phyloP scores from a whole-genome alignment of 139 green algal genomes.

The Micractinium sp. region DNA sequence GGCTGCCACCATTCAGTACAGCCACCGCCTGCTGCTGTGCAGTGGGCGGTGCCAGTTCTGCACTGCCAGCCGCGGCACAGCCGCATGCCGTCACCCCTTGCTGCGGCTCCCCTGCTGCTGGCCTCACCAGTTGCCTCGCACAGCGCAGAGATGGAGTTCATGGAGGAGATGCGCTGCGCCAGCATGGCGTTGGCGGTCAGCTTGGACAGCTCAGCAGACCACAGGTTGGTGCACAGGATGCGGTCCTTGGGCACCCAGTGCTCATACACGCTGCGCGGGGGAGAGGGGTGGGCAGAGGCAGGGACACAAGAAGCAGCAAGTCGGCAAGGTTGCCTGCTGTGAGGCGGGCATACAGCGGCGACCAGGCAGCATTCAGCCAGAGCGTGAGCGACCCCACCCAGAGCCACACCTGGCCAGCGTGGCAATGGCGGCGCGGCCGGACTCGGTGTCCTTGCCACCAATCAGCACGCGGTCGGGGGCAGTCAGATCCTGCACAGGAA shows the following conservation, averaged over 20 bases:
- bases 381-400: too few species aligned
- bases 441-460: slow-evolving; percentile 86
- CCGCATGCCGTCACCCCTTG: not conserved
- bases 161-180: slow-evolving; percentile 97
- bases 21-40: not conserved
- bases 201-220: slow-evolving; percentile 98
- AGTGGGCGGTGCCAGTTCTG: too few species aligned
- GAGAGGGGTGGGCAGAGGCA: not conserved
- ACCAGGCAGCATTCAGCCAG: not conserved
- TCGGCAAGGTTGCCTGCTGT: not conserved
- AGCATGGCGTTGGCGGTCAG: slow-evolving; percentile 98
- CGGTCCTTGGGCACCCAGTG: slow-evolving; percentile 95
- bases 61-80: not conserved
- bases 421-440: slow-evolving; percentile 76
- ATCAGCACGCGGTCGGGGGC: slow-evolving; percentile 74
- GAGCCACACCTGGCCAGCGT: slow-evolving; percentile 55
- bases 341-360: too few species aligned
- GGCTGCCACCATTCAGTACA: not conserved
- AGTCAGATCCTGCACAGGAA: not conserved
- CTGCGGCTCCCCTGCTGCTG: not conserved
- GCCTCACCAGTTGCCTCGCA: slow-evolving; percentile 90
- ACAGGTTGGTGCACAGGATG: slow-evolving; percentile 97
- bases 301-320: not conserved
- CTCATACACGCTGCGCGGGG: slow-evolving; percentile 82
- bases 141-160: slow-evolving; percentile 98